These are phyloP conservation scores for Ganoderma sp. DNA, from an alignment of 1,284 basidiomycete species.

Conservation along the genomic window DNA sequence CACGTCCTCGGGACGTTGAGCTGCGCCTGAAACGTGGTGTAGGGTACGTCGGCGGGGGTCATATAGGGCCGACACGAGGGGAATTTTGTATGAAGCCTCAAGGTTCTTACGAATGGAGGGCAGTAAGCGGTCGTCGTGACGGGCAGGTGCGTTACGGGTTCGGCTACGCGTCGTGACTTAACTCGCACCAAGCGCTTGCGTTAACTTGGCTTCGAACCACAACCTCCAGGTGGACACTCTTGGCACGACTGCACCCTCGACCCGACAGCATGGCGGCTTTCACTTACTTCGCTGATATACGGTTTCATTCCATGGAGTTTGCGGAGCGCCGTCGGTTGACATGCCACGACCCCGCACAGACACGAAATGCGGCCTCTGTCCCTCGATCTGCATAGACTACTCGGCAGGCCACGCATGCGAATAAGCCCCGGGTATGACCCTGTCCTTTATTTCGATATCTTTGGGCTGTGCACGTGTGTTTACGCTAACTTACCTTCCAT, in stretches of 20 bases:
- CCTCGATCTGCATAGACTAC: slow-evolving; percentile 3
- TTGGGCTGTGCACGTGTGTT: neutral
- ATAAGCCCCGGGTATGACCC: neutral
- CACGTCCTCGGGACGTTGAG: neutral
- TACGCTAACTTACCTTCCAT: slow-evolving; percentile 10
- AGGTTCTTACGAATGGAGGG: slow-evolving; percentile 3
- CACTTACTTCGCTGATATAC: neutral
- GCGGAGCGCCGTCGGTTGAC: slow-evolving; percentile 2
- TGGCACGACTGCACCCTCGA: neutral
- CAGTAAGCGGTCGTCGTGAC: neutral
- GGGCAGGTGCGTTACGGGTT: neutral
- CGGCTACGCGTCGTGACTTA: neutral
- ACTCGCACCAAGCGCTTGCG: neutral
- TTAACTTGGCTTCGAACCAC: slow-evolving; percentile 8
- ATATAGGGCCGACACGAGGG: neutral
- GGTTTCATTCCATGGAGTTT: neutral
- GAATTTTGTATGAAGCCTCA: neutral
- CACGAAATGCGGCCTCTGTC: neutral
- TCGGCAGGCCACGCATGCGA: neutral
- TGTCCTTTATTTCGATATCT: neutral
- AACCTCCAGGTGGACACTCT: neutral
- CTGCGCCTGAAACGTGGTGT: neutral
- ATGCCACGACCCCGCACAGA: slow-evolving; percentile 2
- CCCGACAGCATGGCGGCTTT: slow-evolving; percentile 4
- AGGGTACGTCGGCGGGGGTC: neutral